Evolutionary conservation across 2,329 filamentous ascomycete genomes (phyloP).

Genomic region (Ustulina deusta): DNA sequence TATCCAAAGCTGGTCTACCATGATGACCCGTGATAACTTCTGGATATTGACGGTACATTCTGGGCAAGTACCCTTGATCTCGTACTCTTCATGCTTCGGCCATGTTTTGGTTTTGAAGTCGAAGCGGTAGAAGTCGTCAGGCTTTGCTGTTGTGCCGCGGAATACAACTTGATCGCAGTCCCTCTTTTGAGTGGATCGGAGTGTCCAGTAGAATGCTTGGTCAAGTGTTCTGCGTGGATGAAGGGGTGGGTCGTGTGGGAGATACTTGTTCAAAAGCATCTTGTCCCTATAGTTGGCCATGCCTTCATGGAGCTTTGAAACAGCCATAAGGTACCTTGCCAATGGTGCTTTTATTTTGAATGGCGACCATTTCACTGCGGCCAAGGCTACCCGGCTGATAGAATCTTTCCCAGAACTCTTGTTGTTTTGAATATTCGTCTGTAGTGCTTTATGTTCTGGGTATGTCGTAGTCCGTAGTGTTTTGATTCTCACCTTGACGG

Average conservation of each 20-base stretch:
- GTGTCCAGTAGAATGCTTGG: slow-evolving; percentile 58
- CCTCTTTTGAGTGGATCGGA: slow-evolving; percentile 53
- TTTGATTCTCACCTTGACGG: too few species aligned
- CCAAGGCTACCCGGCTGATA: too few species aligned
- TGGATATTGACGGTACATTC: slow-evolving; percentile 23
- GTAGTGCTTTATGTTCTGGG: too few species aligned
- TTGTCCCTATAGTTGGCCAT: slow-evolving; percentile 54
- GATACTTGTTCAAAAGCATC: slow-evolving; percentile 50
- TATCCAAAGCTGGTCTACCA: slow-evolving; percentile 60
- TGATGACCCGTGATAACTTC: slow-evolving; percentile 48
- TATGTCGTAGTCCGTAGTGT: too few species aligned
- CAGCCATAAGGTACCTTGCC: slow-evolving; percentile 50
- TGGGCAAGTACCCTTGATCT: neutral
- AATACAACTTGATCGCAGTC: slow-evolving; percentile 59
- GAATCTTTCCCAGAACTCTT: too few species aligned
- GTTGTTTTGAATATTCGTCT: too few species aligned
- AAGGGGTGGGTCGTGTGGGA: slow-evolving; percentile 52
- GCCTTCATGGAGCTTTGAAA: slow-evolving; percentile 53
- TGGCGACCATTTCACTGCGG: too few species aligned
- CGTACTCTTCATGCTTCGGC: neutral
- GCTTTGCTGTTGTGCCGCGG: slow-evolving; percentile 49
- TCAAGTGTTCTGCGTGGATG: slow-evolving; percentile 61
- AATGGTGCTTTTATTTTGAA: too few species aligned
- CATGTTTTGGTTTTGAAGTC: slow-evolving; percentile 2
- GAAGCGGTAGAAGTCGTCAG: slow-evolving; percentile 41